These are phyloP conservation scores for Aspergillus persii DNA, from an alignment of 2,329 filamentous ascomycete species.

Conservation along the genomic window DNA sequence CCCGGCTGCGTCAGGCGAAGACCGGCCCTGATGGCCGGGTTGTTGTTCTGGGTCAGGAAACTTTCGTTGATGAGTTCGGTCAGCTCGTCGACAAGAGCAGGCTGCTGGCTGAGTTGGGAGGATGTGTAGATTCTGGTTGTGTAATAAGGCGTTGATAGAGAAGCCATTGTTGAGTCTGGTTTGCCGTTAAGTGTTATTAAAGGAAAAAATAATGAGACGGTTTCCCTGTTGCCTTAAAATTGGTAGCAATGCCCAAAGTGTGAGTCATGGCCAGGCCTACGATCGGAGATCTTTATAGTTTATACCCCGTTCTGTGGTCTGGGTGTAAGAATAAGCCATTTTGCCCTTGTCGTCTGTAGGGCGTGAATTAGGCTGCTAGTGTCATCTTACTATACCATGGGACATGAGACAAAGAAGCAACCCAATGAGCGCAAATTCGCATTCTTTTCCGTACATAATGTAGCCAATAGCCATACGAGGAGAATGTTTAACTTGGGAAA, in stretches of 20 bases:
- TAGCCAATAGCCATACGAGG: too few relatives aligned
- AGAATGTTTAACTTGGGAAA: too few relatives aligned
- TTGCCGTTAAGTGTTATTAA: background rate
- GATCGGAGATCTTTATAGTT: background rate
- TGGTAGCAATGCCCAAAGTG: background rate
- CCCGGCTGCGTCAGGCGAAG: background rate
- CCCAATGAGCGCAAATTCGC: too few relatives aligned
- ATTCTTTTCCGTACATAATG: too few relatives aligned
- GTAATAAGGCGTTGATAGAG: background rate
- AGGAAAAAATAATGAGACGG: background rate
- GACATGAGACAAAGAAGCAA: too few relatives aligned
- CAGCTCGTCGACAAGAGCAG: background rate
- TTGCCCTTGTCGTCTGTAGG: background rate
- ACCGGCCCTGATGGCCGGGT: background rate
- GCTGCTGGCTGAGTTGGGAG: background rate
- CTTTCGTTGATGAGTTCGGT: background rate
- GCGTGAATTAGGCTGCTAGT: background rate
- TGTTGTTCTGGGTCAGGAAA: background rate
- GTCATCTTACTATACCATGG: too few relatives aligned
- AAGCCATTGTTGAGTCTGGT: background rate
- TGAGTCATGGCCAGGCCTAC: background rate
- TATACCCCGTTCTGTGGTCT: background rate
- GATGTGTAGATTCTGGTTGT: background rate
- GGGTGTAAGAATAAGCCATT: background rate
- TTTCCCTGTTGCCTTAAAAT: background rate